These are phyloP conservation scores for Rhodotorula graminis DNA, from an alignment of 768 basidiomycete species.

Conservation along the genomic window DNA sequence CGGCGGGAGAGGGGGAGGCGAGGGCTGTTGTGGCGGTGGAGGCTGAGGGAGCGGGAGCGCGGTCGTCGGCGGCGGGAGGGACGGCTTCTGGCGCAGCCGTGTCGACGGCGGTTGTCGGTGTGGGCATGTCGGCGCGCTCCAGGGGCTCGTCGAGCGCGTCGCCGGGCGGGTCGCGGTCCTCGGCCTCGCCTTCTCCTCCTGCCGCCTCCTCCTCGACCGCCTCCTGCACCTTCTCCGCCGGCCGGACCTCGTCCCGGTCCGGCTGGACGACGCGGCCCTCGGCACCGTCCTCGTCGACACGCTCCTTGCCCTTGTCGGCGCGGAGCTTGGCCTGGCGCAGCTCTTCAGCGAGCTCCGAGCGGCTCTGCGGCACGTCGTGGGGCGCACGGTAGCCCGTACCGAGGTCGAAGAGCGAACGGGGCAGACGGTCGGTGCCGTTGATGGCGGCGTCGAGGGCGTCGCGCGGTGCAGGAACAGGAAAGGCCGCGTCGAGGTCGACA, in stretches of 20 bases:
- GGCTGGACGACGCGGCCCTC: not conserved
- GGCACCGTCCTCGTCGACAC: not conserved
- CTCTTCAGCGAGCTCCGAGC: not conserved
- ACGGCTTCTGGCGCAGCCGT: too few relatives aligned
- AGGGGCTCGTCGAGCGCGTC: not conserved
- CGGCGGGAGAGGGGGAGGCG: not conserved
- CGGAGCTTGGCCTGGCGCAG: not conserved
- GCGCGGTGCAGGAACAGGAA: not conserved
- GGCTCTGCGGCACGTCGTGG: not conserved
- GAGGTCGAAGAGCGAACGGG: slow-evolving; percentile 7
- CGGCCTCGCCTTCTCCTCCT: not conserved
- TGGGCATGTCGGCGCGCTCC: not conserved
- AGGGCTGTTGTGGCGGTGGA: not conserved
- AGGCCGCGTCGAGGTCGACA: slow-evolving; percentile 1
- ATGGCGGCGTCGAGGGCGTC: not conserved
- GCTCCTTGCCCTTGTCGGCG: not conserved
- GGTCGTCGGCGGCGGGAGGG: too few relatives aligned
- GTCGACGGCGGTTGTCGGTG: not conserved
- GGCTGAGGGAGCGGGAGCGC: not conserved
- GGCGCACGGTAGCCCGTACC: not conserved
- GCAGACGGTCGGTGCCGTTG: not conserved
- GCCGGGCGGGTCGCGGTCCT: not conserved
- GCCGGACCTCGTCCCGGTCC: not conserved
- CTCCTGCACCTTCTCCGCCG: not conserved
- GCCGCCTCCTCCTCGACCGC: not conserved